phyloP scores from a whole-genome alignment of 2,329 filamentous ascomycete genomes.

The Exophiala viscosa region DNA sequence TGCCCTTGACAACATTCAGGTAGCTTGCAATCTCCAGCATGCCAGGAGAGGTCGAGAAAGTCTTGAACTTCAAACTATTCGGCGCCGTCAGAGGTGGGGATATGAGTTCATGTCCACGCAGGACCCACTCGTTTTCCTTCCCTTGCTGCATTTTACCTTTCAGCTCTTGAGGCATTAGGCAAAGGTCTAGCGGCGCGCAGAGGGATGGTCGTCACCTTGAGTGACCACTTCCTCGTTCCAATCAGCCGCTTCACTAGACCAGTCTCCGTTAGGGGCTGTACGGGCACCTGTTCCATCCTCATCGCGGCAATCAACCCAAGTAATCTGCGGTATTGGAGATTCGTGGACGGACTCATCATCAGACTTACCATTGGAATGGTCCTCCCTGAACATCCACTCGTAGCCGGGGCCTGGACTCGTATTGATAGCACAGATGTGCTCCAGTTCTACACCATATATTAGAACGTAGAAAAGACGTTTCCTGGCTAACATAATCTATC shows the following conservation, averaged over 20 bases:
- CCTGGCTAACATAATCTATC: no score
- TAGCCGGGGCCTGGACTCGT: neutral
- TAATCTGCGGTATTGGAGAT: no score
- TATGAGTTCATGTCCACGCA: conserved; percentile 7
- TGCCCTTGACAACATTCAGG: neutral
- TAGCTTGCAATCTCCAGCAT: conserved; percentile 3
- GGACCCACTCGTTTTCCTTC: neutral
- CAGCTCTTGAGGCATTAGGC: neutral
- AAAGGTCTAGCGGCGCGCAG: neutral
- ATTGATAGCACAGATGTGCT: conserved; percentile 4
- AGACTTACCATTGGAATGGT: neutral
- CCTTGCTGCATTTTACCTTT: neutral
- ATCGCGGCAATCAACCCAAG: no score
- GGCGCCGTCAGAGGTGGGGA: conserved; percentile 1
- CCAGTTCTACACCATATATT: conserved; percentile 9
- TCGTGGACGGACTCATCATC: no score
- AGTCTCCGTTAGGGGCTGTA: no score
- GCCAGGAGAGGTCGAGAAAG: neutral
- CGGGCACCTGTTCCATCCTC: no score
- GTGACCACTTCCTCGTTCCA: no score
- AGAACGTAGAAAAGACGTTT: no score
- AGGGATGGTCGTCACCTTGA: neutral
- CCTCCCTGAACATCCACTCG: neutral
- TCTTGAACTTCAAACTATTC: neutral
- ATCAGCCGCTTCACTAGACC: no score